Percentiles rank a stretch among this genome's conserved stretches.
These are phyloP conservation scores for Rhynchospora tenuis DNA, from an alignment of 176 grass and related monocot genomes.

Conservation along the genomic window DNA sequence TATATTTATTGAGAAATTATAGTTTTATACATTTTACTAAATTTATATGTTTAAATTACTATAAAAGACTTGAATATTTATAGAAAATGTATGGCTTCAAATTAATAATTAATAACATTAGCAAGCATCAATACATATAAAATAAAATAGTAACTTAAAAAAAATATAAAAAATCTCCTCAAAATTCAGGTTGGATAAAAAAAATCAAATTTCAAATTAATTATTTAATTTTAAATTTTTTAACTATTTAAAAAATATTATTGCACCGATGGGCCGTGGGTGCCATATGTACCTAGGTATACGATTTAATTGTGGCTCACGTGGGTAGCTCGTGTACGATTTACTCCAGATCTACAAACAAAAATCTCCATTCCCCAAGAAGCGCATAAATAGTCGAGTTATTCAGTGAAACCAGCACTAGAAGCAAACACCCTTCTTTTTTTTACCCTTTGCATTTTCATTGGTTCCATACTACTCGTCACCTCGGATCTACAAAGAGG, in stretches of 20 bases:
- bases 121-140: too few species aligned
- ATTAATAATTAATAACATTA: background rate
- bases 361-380: background rate
- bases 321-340: background rate
- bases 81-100: background rate
- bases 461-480: background rate
- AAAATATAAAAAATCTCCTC: too few species aligned
- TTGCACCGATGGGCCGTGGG: too few species aligned
- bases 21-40: background rate
- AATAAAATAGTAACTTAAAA: too few species aligned
- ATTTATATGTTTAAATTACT: background rate
- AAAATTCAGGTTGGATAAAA: too few species aligned
- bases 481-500: background rate
- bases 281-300: too few species aligned
- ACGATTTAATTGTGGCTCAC: background rate
- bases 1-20: too few species aligned
- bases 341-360: conserved; percentile 4
- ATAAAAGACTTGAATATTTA: background rate
- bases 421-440: conserved; percentile 7
- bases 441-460: background rate
- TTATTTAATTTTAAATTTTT: too few species aligned
- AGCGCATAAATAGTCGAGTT: conserved; percentile 14
- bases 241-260: too few species aligned
- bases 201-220: too few species aligned
- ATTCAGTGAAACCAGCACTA: conserved; percentile 17